phyloP scores from a whole-genome alignment of 164 flowering plant genomes.

The Cinnamomum chago region DNA sequence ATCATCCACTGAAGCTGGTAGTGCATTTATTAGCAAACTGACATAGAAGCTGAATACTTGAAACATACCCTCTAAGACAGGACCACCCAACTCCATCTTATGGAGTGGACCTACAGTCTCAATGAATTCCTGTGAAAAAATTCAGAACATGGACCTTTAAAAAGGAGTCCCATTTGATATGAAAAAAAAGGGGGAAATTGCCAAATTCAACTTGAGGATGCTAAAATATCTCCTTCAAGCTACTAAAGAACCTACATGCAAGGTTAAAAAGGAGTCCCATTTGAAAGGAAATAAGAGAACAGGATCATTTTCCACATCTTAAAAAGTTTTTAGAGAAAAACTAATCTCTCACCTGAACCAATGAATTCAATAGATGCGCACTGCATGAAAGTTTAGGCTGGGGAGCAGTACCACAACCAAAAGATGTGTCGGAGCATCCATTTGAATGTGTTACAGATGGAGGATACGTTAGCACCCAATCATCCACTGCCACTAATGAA shows the following conservation, averaged over 20 bases:
- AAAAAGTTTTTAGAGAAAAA: background rate
- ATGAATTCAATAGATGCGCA: conserved; percentile 86
- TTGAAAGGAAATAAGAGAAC: background rate
- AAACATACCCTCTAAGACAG: conserved; percentile 74
- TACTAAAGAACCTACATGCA: too few relatives aligned
- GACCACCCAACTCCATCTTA: conserved; percentile 83
- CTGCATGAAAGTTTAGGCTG: conserved; percentile 85
- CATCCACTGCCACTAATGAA: conserved; percentile 96
- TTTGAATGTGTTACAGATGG: conserved; percentile 53
- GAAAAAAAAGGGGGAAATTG: too few relatives aligned
- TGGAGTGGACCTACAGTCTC: conserved; percentile 96
- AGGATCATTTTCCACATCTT: background rate
- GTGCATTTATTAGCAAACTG: conserved; percentile 74
- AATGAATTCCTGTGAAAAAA: conserved; percentile 67
- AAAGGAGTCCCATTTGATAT: too few relatives aligned
- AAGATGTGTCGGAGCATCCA: conserved; percentile 37
- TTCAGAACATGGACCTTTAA: background rate
- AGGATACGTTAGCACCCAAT: conserved; percentile 76
- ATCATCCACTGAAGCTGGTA: conserved; percentile 83
- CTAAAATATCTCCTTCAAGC: too few relatives aligned
- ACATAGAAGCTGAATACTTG: conserved; percentile 78
- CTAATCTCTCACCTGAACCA: conserved; percentile 75
- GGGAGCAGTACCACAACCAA: conserved; percentile 34
- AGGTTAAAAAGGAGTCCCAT: background rate
- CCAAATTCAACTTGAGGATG: background rate